Base-by-base conservation (phyloP, 352 stramenopile genomes). In the Phytopythium boreale region DNA sequence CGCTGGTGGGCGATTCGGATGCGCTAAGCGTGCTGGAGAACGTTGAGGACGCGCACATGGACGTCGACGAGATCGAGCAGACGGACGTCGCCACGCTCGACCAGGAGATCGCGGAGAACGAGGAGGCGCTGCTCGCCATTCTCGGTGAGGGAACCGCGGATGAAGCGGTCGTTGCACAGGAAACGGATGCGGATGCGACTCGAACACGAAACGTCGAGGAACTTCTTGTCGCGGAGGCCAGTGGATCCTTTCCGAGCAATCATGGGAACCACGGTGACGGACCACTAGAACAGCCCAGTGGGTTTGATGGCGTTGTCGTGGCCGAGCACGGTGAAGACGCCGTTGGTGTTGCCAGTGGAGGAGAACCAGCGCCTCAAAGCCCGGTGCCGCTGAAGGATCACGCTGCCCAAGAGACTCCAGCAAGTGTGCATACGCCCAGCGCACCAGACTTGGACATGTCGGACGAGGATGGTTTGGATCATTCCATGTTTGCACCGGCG, bases 101-200 rank as follows among this genome's bases (percentile, higher is more conserved):
- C 20, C 52, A 36, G n/a, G 80, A 89, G 59, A 87, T 90, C 63
- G 65, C 51, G 27, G 73, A 79, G 50, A 81, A 89, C 49, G 82
- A 90, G 59, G 77, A 90, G 19, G 75, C 87, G 15, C 65, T 90
- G 10, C 60, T 87, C 55, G 68, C 70, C 29, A 62, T 92, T 19
- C 63, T 89, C 24, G 70, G 70, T 6, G 69, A 59, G 1, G 61
- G 36, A 31, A 8, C 9, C 46, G 31, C 44, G 50, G 17, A 52
- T 46, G 55, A 37, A 17, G 19, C 51, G 22, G 34, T 43, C 59
- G 14, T 63, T 31, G 24, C 20, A 51, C 26, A 36, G 26, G 34
- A 51, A 11, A n/a, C 8, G 49, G 62, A 60, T 19, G 51, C n/a
- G 47, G 47, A 0, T 22, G 3, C 34, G 39, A 55, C 26, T 20